A percentile compares a stretch with the other conserved stretches of the same genome.
Conservation (phyloP, 306 rosid genomes). For the Potentilla sterilis region DNA sequence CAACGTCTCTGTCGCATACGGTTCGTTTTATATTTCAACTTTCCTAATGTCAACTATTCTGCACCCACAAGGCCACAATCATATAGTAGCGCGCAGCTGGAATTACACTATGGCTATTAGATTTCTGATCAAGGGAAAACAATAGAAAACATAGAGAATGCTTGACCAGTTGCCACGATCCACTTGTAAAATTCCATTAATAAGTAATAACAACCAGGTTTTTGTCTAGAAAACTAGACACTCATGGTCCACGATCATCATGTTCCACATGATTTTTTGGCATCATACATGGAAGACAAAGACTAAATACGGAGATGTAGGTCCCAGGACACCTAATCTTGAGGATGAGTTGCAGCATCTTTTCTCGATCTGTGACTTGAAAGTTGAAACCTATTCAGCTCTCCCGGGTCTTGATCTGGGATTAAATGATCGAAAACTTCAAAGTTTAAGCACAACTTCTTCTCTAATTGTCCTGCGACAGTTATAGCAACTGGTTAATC, state of each 20-base stretch:
- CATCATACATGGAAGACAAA: neutral
- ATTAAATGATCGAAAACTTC: no score
- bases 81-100: no score
- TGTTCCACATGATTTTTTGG: neutral
- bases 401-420: neutral
- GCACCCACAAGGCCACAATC: no score
- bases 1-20: no score
- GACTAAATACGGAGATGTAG: neutral
- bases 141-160: no score
- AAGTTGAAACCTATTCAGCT: neutral
- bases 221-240: neutral
- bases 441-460: neutral
- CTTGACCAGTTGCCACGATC: no score
- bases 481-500: no score
- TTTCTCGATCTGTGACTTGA: neutral
- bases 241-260: neutral
- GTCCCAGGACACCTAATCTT: neutral
- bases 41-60: no score
- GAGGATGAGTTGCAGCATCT: neutral
- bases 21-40: no score
- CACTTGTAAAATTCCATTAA: no score
- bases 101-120: no score
- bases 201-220: neutral
- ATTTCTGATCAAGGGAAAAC: no score
- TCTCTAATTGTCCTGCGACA: neutral